Conservation (phyloP, 2,329 filamentous ascomycete species). For the Fusarium avenaceum region DNA sequence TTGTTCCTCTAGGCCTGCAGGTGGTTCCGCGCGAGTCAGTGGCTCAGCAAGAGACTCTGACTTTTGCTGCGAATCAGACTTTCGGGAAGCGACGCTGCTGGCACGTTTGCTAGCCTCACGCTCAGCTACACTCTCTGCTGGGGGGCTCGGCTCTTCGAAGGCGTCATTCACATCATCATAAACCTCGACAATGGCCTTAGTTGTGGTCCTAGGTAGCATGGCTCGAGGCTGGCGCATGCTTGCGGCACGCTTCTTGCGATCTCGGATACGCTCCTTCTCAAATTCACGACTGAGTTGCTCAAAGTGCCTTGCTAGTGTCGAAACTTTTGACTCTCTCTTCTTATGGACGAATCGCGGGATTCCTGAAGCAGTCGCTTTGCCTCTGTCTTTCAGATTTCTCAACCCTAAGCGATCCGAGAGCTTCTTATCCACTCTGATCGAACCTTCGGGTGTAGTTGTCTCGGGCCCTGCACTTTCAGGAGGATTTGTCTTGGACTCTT, state of each 20-base stretch:
- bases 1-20: slow-evolving; percentile 43
- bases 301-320: slow-evolving; percentile 93
- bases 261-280: slow-evolving; percentile 90
- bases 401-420: slow-evolving; percentile 80
- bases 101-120: slow-evolving; percentile 52
- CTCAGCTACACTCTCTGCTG: slow-evolving; percentile 61
- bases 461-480: slow-evolving; percentile 43
- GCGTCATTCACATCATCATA: slow-evolving; percentile 95
- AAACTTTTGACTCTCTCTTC: slow-evolving; percentile 82
- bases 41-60: slow-evolving; percentile 39
- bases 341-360: slow-evolving; percentile 90
- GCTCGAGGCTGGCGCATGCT: slow-evolving; percentile 81
- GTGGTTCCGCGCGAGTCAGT: slow-evolving; percentile 45
- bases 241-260: slow-evolving; percentile 84
- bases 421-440: slow-evolving; percentile 76
- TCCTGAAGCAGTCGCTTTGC: slow-evolving; percentile 75
- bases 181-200: slow-evolving; percentile 96
- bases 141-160: slow-evolving; percentile 78
- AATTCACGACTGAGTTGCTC: slow-evolving; percentile 97
- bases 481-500: slow-evolving; percentile 52
- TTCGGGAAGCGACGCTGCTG: slow-evolving; percentile 43
- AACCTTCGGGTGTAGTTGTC: slow-evolving; percentile 53
- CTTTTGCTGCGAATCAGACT: slow-evolving; percentile 48
- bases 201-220: slow-evolving; percentile 86
- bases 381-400: slow-evolving; percentile 70